Base-by-base conservation (phyloP, 1,284 basidiomycete genomes). In the Sporisorium graminicola region DNA sequence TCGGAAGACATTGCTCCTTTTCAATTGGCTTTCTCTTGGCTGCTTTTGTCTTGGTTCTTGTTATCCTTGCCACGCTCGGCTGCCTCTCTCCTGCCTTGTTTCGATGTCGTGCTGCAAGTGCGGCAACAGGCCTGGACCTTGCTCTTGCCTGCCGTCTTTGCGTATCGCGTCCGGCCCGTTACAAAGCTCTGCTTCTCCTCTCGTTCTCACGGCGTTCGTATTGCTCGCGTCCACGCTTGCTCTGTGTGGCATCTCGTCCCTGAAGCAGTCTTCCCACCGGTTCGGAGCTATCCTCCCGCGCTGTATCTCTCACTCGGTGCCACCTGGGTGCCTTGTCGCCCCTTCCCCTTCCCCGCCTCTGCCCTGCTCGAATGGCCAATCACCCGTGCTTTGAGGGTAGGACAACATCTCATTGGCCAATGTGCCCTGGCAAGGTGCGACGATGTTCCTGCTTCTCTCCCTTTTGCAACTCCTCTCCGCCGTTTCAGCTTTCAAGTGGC, bases 1-100 rank as follows among this genome's bases (percentile, higher is more conserved):
- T 72, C 69, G 69, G 69, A 72, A 72, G 63, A 72, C 63, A 33
- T 49, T 72, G 69, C 63, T 72, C 69, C 69, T 65, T 72, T 65
- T 63, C 43, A 65, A 71, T 71, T 46, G 9, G 42, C 43, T 22
- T 46, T 58, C 44, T 55, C 58, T 56, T 64, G 57, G 47, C 26
- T 22, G 13, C 22, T 35, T 31, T 29, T 8, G 13, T 5, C 4
- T 16, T 18, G 26, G 29, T 31, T 33, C 9, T 33, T n/a, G n/a
- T n/a, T 18, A 5, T 5, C 37, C 18, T 14, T 43, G 6, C n/a
- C 40, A 20, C 20, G 40, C n/a, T 43, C 40, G 9, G 40, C 40
- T n/a, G n/a, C n/a, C n/a, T n/a, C n/a, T n/a, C n/a, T n/a, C n/a
- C n/a, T n/a, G n/a, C n/a, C n/a, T n/a, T n/a, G n/a, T n/a, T n/a